phyloP scores from a whole-genome alignment of 768 basidiomycete species.

The Chiua virens region DNA sequence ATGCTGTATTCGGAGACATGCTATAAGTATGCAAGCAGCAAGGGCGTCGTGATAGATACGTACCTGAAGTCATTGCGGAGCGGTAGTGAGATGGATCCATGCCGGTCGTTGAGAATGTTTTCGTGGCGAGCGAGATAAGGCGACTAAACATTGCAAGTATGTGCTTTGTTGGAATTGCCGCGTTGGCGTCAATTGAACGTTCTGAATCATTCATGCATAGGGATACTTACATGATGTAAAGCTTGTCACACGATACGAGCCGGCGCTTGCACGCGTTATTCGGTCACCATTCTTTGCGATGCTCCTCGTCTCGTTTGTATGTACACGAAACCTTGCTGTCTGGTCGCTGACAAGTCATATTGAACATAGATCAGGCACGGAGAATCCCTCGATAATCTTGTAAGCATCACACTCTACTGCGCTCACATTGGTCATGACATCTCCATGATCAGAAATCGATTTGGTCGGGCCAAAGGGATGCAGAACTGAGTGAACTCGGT shows the following conservation, averaged over 20 bases:
- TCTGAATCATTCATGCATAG: no score
- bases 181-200: no score
- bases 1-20: conserved; percentile 35
- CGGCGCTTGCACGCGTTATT: no score
- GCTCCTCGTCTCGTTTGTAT: conserved; percentile 28
- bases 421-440: no score
- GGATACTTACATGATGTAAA: no score
- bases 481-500: conserved; percentile 77
- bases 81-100: conserved; percentile 41
- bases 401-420: conserved; percentile 28
- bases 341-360: not conserved
- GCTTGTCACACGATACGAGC: no score
- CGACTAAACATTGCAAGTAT: conserved; percentile 23
- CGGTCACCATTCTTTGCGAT: not conserved
- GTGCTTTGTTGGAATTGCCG: no score
- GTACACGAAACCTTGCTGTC: not conserved
- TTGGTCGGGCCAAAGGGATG: conserved; percentile 79
- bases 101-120: conserved; percentile 12
- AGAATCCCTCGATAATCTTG: conserved; percentile 76
- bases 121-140: conserved; percentile 22
- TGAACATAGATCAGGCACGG: conserved; percentile 64
- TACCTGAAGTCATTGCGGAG: conserved; percentile 39
- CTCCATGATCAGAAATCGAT: conserved; percentile 37
- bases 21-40: conserved; percentile 3
- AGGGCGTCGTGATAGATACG: not conserved